These are phyloP conservation scores for Apiospora rasikravindrae DNA, from an alignment of 2,329 filamentous ascomycete species.

Conservation along the genomic window DNA sequence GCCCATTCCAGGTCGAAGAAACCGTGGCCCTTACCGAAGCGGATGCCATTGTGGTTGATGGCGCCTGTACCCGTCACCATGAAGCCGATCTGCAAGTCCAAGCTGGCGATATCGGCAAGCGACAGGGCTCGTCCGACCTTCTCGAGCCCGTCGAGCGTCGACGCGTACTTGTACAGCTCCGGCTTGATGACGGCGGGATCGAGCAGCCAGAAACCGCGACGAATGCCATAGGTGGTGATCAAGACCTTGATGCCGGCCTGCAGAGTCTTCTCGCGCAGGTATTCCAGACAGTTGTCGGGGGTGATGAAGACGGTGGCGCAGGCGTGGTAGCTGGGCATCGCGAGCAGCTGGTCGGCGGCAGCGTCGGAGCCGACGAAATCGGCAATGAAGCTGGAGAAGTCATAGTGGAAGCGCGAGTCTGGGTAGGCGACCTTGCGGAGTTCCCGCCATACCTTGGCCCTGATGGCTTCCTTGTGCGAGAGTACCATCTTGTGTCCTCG, in stretches of 20 bases:
- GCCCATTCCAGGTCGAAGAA: slow-evolving; percentile 51
- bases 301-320: slow-evolving; percentile 44
- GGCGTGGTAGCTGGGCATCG: slow-evolving; percentile 39
- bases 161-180: slow-evolving; percentile 38
- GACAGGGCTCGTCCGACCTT: slow-evolving; percentile 41
- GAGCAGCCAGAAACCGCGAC: slow-evolving; percentile 47
- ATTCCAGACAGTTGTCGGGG: slow-evolving; percentile 50
- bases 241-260: slow-evolving; percentile 46
- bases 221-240: slow-evolving; percentile 47
- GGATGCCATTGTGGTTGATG: slow-evolving; percentile 43
- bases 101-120: slow-evolving; percentile 41
- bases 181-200: slow-evolving; percentile 40
- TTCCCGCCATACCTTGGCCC: slow-evolving; percentile 38
- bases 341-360: slow-evolving; percentile 39
- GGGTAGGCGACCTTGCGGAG: slow-evolving; percentile 45
- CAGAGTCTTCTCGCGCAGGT: slow-evolving; percentile 43
- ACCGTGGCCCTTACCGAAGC: slow-evolving; percentile 46
- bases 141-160: slow-evolving; percentile 51
- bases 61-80: slow-evolving; percentile 47
- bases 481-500: neutral
- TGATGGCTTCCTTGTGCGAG: slow-evolving; percentile 28
- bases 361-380: slow-evolving; percentile 45
- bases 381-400: slow-evolving; percentile 49
- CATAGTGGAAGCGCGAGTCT: slow-evolving; percentile 49
- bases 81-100: slow-evolving; percentile 38